Conservation (phyloP, 257 asterid species). For the Solanum pennellii region DNA sequence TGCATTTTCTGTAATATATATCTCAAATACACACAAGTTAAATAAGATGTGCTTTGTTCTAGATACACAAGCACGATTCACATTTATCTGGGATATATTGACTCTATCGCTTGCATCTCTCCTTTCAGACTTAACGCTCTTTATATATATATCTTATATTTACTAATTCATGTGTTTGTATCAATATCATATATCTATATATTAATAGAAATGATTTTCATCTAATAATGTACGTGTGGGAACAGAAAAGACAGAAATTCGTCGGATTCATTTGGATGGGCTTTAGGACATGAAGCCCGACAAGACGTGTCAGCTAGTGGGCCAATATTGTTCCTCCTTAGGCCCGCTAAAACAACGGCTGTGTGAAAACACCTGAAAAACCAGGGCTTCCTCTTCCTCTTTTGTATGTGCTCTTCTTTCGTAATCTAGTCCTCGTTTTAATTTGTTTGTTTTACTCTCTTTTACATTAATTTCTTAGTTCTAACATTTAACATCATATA, state of each 20-base stretch:
- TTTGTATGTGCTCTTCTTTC: neutral
- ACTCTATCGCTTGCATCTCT: neutral
- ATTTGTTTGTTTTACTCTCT: no score
- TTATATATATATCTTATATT: no score
- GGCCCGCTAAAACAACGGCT: constrained; percentile 6
- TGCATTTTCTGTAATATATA: neutral
- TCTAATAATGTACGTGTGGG: neutral
- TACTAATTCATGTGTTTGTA: neutral
- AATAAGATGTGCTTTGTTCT: no score
- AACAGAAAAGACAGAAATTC: constrained; percentile 1
- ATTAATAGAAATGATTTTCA: no score
- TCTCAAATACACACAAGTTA: fast-evolving
- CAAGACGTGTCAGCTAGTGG: neutral
- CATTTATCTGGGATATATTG: no score
- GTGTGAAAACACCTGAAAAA: constrained; percentile 7
- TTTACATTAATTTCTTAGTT: no score
- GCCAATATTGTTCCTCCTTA: neutral
- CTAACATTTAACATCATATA: no score
- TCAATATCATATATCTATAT: neutral
- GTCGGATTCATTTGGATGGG: constrained; percentile 11
- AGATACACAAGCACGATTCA: no score
- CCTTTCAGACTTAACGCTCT: no score
- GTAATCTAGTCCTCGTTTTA: no score
- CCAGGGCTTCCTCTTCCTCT: neutral
- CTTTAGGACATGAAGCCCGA: neutral